phyloP scores from a whole-genome alignment of 2,329 filamentous ascomycete genomes.

The Colletotrichum filicis region DNA sequence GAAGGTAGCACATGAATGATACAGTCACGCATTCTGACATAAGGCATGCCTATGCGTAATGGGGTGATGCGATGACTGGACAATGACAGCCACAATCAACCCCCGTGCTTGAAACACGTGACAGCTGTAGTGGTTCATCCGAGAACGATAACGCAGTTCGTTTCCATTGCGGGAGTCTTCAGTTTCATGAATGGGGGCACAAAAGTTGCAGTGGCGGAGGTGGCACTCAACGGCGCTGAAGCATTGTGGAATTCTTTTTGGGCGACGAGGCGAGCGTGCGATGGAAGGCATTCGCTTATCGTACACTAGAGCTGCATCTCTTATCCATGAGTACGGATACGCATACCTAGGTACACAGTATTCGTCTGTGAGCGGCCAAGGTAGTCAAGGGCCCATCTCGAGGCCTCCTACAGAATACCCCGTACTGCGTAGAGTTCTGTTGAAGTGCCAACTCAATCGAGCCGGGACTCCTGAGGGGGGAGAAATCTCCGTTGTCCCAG shows the following conservation, averaged over 20 bases:
- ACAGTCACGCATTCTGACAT: neutral
- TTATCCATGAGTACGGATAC: neutral
- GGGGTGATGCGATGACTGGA: neutral
- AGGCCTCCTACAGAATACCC: neutral
- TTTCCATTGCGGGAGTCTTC: conserved; percentile 1
- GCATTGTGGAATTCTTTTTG: neutral
- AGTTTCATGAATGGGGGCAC: neutral
- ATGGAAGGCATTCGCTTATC: neutral
- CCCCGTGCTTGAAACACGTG: neutral
- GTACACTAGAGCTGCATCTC: neutral
- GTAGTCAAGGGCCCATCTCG: neutral
- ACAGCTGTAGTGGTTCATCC: neutral
- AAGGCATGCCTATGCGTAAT: neutral
- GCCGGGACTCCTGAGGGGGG: neutral
- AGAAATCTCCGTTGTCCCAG: neutral
- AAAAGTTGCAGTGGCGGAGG: neutral
- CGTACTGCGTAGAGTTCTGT: neutral
- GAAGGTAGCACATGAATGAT: neutral
- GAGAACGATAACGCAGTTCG: neutral
- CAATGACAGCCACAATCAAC: neutral
- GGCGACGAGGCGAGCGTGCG: neutral
- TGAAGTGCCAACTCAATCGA: neutral
- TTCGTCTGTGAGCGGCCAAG: neutral
- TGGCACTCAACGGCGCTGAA: neutral
- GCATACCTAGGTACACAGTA: neutral